Evolutionary conservation across 1,139 yeast genomes (phyloP), one percentile per base, ranked within the genome.

Genomic region (Yueomyces sp.): DNA sequence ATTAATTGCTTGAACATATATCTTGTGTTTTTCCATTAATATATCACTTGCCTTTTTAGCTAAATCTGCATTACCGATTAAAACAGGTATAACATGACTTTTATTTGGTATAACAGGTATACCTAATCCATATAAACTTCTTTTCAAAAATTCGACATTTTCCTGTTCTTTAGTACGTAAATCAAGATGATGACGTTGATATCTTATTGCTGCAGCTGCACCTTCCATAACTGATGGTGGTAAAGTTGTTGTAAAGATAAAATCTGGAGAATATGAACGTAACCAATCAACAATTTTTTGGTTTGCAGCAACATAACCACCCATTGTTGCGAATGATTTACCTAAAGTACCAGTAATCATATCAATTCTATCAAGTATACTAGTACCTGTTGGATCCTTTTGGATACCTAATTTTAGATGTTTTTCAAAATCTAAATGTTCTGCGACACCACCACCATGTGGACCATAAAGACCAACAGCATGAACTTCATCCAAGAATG

Each of bases 151-250:
- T 48, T 84, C 73, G 27, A 95, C 87, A 64, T 86, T 82, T 48
- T 69, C 70, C 64, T 91, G 98, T 68, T 89, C 97, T 39, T 73
- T 75, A 48, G 81, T 76, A 63, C 98, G 79, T 65, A 83, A 87
- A 49, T 70, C 69, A 55, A 85, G 71, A 52, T 89, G 81, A 36
- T 77, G 64, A 65, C 95, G 78, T 59, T 85, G 95, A 64, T 80
- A 79, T 59, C 94, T 75, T 56, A 91, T 81, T 11, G 97, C 87
- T 39, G 86, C 79, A 27, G 81, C 70, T 39, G 96, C 85, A 48
- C 97, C 97, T 11, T 96, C 93, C 96, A 93, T 86, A 46, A 85
- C 78, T n/a, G 96, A 79, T 19, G 99, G 99, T 40, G 99, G 99
- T 50, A 91, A 75, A 36, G 95, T 71, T 9, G 98, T 91, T 50